A percentile compares a stretch with the other conserved stretches of the same genome.
phyloP scores from a whole-genome alignment of 2,329 filamentous ascomycete genomes.

The Macrophomina tecta region DNA sequence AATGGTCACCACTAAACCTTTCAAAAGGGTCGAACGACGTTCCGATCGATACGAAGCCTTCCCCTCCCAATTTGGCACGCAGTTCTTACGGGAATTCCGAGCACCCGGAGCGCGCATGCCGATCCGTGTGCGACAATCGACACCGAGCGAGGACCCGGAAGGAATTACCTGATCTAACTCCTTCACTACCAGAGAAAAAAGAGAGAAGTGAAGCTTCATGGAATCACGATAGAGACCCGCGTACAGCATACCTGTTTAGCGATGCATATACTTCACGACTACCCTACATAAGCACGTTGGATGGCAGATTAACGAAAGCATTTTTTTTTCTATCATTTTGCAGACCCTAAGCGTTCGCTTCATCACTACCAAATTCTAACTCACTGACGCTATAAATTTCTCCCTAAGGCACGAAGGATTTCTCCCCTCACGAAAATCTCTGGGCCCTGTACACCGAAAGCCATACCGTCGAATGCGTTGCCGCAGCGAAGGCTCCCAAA shows the following conservation, averaged over 20 bases:
- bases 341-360: not conserved
- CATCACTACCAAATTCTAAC: no score
- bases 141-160: not conserved
- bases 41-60: conserved; percentile 22
- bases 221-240: not conserved
- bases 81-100: conserved; percentile 13
- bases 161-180: not conserved
- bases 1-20: not conserved
- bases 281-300: not conserved
- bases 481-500: conserved; percentile 4
- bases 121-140: not conserved
- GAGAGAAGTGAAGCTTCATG: not conserved
- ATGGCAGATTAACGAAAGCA: not conserved
- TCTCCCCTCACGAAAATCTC: conserved; percentile 7
- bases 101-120: not conserved
- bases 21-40: conserved; percentile 12
- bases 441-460: conserved; percentile 17
- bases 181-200: not conserved
- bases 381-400: not conserved
- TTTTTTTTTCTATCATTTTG: not conserved
- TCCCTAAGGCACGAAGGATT: conserved; percentile 7
- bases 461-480: conserved; percentile 13
- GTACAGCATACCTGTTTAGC: conserved; percentile 7
- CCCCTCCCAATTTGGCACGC: conserved; percentile 13
- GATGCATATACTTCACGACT: conserved; percentile 1